Evolutionary conservation across 805 yeast species (phyloP), one percentile per base, ranked within the genome.

Genomic region (Ogataea nakhonphanomensis): DNA sequence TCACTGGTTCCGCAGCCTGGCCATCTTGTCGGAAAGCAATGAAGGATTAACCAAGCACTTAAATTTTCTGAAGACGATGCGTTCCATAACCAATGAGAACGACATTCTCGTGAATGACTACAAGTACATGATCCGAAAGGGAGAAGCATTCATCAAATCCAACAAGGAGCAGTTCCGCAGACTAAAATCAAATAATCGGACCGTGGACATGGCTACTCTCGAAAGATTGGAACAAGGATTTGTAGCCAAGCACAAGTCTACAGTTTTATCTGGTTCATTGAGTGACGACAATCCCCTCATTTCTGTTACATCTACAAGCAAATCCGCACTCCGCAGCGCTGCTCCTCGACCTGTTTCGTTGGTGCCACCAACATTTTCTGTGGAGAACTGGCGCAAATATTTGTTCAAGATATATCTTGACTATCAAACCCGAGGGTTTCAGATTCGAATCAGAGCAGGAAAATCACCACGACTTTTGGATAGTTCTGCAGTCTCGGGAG

Each of bases 301-400:
- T 11, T 45, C 52, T n/a, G 39, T 37, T 5, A 29, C 44, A 3
- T 39, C 55, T 9, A 20, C 33, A 7, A 26, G 43, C 10, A 14
- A 25, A 7, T 31, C 49, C n/a, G 36, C 25, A 14, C 17, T 25
- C 25, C 36, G 29, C 8, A 35, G 28, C 14, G 33, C 14, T 5
- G 30, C 33, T 7, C 26, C 15, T 5, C 39, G 33, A 24, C 51
- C 49, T 9, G 38, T 43, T 4, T 48, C 52, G 8, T 24, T 53
- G 24, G 48, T 53, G 12, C 61, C 61, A 11, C 59, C 61, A 8
- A 44, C 51, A 3, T 50, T 57, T 24, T 37, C 58, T 4, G 30
- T 49, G 11, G 50, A 44, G 8, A 39, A 52, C 30, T 57, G 61
- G 61, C 43, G 59, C 20, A 45, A 37, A 21, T 43, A 34, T 30